phyloP scores from a whole-genome alignment of 225 moss, liverwort and hornwort species.

The Sphagnum contortum region DNA sequence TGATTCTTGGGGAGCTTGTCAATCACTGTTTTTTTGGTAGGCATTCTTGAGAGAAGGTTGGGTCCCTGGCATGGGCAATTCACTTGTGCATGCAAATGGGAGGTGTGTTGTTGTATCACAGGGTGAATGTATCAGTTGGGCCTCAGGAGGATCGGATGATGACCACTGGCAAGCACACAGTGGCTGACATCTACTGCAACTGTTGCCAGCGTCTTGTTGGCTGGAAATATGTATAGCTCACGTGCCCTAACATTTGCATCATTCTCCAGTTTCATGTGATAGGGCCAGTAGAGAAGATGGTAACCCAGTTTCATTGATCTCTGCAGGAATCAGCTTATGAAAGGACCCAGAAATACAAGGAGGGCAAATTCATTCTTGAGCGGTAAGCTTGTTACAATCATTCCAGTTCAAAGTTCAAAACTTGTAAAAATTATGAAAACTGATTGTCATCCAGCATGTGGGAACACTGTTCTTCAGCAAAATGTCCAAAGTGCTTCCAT shows the following conservation, averaged over 20 bases:
- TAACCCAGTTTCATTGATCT: no score
- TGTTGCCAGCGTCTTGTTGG: slow-evolving; percentile 90
- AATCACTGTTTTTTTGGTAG: no score
- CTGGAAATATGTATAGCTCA: slow-evolving; percentile 74
- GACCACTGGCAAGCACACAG: slow-evolving; percentile 96
- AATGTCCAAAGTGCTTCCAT: no score
- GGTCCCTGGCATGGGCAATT: no score
- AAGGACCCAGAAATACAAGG: slow-evolving; percentile 62
- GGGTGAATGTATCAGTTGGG: slow-evolving; percentile 95
- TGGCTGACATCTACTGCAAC: slow-evolving; percentile 96
- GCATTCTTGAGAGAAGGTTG: no score
- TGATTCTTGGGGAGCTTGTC: no score
- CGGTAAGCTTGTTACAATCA: slow-evolving; percentile 19
- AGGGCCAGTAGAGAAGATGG: no score
- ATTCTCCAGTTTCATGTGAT: no score
- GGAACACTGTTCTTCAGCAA: no score
- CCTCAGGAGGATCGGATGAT: slow-evolving; percentile 92
- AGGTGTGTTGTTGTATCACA: slow-evolving; percentile 24
- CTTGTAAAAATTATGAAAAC: no score
- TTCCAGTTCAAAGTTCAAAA: no score
- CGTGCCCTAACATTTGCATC: not conserved
- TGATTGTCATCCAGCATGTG: no score
- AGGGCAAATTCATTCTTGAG: slow-evolving; percentile 64
- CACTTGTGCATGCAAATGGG: slow-evolving; percentile 2
- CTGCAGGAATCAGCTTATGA: slow-evolving; percentile 57